Conservation (phyloP, 805 yeast species). For the Ogataea methanolica region DNA sequence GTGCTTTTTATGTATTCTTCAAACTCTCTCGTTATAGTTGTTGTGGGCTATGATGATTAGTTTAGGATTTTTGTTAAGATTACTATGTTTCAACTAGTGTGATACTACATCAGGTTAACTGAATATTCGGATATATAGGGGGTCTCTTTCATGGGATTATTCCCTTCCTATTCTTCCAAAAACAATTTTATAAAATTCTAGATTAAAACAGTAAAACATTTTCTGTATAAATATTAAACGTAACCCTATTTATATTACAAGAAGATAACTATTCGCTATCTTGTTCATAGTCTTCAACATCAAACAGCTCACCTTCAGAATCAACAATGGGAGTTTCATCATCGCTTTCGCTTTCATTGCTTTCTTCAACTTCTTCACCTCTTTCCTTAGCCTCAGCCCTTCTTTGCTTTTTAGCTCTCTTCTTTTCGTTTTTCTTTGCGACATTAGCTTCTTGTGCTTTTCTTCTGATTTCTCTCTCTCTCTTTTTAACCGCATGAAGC, state of each 20-base stretch:
- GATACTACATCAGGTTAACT: too few relatives aligned
- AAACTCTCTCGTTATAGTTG: too few relatives aligned
- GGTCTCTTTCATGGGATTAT: too few relatives aligned
- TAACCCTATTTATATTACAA: not conserved
- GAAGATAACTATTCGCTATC: constrained; percentile 1
- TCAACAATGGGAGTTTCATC: constrained; percentile 21
- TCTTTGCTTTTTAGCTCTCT: constrained; percentile 69
- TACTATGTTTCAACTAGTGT: too few relatives aligned
- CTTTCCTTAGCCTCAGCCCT: constrained; percentile 36
- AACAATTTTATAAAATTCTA: too few relatives aligned
- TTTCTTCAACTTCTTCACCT: constrained; percentile 33
- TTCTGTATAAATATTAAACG: not conserved
- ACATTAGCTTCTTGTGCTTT: constrained; percentile 77
- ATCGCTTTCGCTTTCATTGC: constrained; percentile 22
- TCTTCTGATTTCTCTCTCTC: constrained; percentile 66
- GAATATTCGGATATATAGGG: too few relatives aligned
- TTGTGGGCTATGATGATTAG: too few relatives aligned
- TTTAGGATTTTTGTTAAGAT: too few relatives aligned
- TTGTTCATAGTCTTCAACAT: constrained; percentile 16
- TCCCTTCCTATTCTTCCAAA: too few relatives aligned
- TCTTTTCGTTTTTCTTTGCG: constrained; percentile 65
- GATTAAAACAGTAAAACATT: too few relatives aligned
- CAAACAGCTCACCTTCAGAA: constrained; percentile 22
- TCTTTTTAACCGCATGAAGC: constrained; percentile 57
- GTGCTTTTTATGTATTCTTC: not conserved